Base-by-base conservation (phyloP, 2,329 filamentous ascomycete species). In the Phoma herbarum region DNA sequence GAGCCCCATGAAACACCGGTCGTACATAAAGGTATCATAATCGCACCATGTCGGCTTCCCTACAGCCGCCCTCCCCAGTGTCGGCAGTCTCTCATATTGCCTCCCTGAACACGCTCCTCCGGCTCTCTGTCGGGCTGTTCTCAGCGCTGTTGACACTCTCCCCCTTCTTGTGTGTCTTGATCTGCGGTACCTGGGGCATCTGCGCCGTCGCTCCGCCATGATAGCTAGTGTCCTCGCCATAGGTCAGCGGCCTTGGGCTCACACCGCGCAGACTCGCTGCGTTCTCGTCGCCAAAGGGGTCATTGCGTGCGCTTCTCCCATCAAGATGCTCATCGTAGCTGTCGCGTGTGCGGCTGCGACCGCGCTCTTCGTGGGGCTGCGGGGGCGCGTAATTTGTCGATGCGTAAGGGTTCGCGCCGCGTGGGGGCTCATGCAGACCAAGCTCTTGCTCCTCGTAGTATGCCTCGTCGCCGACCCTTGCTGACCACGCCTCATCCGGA, bases 401-500 rank as follows among this genome's bases (percentile, higher is more conserved):
- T 2, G 50, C 67, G 57, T 70, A 71, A 1, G 68, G 67, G 45
- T 73, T 75, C 52, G 62, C 77, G 79, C 59, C 75, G 9, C 74
- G 75, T 51, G 71, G 72, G 41, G 78, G 78, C 63, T 80, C 77
- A 49, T 79, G 82, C 33, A 85, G 72, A 0, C 88, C 89, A 5
- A 92, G 80, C 76, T 93, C 90, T 71, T 90, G 87, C 78, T 92
- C 90, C 74, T 94, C 91, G 71, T 91, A 89, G 76, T 91, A 91
- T 18, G 88, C 86, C 75, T 93, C 91, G 67, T 87, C 83, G 57
- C 90, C 90, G 4, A 96, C 91, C 59, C 90, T 83, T 63, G 90
- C 79, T 78, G 95, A 91, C 92, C 92, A 96, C 2, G 91, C 91
- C 71, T 93, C 91, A 73, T 96, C 92, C 1, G 90, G 90, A 70